Percentiles rank a stretch among this genome's conserved stretches.
These are phyloP conservation scores for Penicillium sp. DNA, from an alignment of 2,329 filamentous ascomycete species.

Conservation along the genomic window DNA sequence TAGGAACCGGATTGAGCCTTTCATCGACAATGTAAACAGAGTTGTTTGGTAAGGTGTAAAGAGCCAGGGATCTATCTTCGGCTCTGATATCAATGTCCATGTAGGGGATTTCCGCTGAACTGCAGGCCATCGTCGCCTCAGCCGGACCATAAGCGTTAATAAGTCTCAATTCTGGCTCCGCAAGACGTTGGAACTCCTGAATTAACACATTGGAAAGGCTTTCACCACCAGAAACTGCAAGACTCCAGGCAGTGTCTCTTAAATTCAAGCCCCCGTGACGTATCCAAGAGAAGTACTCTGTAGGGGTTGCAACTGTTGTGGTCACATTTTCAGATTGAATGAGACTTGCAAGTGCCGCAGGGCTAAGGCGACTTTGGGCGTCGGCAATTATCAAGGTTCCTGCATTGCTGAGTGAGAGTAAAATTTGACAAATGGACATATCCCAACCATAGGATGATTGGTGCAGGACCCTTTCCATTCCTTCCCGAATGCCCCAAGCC, in stretches of 20 bases:
- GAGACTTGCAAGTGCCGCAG: slow-evolving; percentile 16
- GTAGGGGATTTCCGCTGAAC: slow-evolving; percentile 21
- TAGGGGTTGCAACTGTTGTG: slow-evolving; percentile 18
- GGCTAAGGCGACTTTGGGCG: slow-evolving; percentile 12
- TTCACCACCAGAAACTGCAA: slow-evolving; percentile 27
- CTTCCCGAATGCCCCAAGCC: slow-evolving; percentile 7
- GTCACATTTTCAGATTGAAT: slow-evolving; percentile 20
- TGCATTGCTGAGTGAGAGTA: slow-evolving; percentile 18
- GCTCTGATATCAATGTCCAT: neutral
- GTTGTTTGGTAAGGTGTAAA: slow-evolving; percentile 38
- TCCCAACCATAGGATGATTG: slow-evolving; percentile 27
- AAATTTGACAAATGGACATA: slow-evolving; percentile 22
- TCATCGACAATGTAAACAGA: slow-evolving; percentile 45
- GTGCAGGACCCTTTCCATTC: slow-evolving; percentile 18
- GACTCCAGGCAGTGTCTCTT: slow-evolving; percentile 2
- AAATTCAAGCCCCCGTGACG: slow-evolving; percentile 11
- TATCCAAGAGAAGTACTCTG: slow-evolving; percentile 19
- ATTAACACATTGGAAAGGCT: slow-evolving; percentile 5
- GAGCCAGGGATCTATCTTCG: neutral
- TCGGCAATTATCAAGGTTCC: slow-evolving; percentile 19
- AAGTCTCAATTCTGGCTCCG: slow-evolving; percentile 9
- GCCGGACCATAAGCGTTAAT: slow-evolving; percentile 32
- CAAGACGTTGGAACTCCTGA: slow-evolving; percentile 14
- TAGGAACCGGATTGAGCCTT: slow-evolving; percentile 37
- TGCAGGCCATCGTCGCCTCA: slow-evolving; percentile 25